phyloP scores from a whole-genome alignment of 2,329 filamentous ascomycete genomes.

The Parascedosporium putredinis region DNA sequence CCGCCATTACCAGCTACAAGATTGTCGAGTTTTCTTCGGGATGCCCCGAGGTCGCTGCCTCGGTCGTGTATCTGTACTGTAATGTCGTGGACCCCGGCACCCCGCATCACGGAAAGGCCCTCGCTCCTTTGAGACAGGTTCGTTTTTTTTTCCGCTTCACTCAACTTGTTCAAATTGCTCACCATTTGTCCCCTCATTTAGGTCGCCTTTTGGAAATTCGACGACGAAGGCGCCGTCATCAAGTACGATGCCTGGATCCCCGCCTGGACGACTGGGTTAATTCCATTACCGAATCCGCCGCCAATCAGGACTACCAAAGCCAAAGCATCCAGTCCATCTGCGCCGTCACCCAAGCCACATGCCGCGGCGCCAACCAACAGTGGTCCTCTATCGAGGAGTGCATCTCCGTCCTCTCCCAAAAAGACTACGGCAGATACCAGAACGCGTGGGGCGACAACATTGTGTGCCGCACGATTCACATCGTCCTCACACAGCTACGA shows the following conservation, averaged over 20 bases:
- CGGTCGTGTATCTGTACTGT: slow-evolving; percentile 25
- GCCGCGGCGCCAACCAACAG: slow-evolving; percentile 25
- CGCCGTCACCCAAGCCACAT: slow-evolving; percentile 21
- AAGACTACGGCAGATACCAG: slow-evolving; percentile 28
- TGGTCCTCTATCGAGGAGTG: slow-evolving; percentile 24
- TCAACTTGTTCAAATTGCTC: too few species aligned
- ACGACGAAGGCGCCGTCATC: slow-evolving; percentile 28
- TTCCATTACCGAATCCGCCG: slow-evolving; percentile 17
- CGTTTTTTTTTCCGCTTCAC: not conserved
- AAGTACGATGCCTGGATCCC: slow-evolving; percentile 34
- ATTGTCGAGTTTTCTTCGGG: slow-evolving; percentile 23
- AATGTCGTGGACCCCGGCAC: slow-evolving; percentile 20
- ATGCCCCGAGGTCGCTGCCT: slow-evolving; percentile 25
- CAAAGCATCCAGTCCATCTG: slow-evolving; percentile 23
- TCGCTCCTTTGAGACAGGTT: slow-evolving; percentile 23
- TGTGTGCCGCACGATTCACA: slow-evolving; percentile 29
- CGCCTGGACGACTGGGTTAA: slow-evolving; percentile 26
- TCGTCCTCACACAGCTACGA: slow-evolving; percentile 22
- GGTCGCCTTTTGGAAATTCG: slow-evolving; percentile 36
- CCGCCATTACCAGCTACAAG: slow-evolving; percentile 22
- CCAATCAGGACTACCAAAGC: slow-evolving; percentile 18
- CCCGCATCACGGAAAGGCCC: slow-evolving; percentile 19
- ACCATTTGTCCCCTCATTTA: too few species aligned
- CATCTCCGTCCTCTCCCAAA: slow-evolving; percentile 19
- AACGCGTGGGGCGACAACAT: slow-evolving; percentile 33